Percentiles rank a stretch among this genome's conserved stretches.
Conservation (phyloP, 371 early-diverging fungal genomes). For the Mucor circinelloides region DNA sequence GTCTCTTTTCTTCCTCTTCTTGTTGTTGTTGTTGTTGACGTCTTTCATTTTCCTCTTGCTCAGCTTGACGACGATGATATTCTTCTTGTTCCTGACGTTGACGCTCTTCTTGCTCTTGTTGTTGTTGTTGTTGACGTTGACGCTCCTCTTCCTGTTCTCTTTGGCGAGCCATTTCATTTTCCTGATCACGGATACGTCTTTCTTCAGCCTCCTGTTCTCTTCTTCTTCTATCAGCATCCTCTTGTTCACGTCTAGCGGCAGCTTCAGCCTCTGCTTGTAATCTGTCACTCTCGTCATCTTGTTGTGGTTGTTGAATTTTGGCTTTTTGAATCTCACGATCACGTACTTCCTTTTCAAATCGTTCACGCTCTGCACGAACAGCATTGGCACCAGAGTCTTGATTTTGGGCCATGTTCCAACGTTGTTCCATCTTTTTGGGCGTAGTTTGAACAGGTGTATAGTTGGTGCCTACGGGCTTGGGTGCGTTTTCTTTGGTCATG, state of each 20-base stretch:
- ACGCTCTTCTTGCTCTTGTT: slow-evolving; percentile 31
- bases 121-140: slow-evolving; percentile 21
- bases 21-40: slow-evolving; percentile 14
- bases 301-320: slow-evolving; percentile 22
- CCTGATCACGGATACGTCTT: slow-evolving; percentile 20
- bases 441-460: slow-evolving; percentile 48
- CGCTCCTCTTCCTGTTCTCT: slow-evolving; percentile 13
- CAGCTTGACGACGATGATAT: slow-evolving; percentile 26
- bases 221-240: slow-evolving; percentile 28
- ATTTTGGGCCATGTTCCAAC: slow-evolving; percentile 36
- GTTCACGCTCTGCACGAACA: slow-evolving; percentile 54
- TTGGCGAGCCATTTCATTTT: not conserved
- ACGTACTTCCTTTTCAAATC: slow-evolving; percentile 52
- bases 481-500: slow-evolving; percentile 59
- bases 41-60: slow-evolving; percentile 18
- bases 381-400: slow-evolving; percentile 36
- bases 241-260: slow-evolving; percentile 22
- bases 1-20: slow-evolving; percentile 14
- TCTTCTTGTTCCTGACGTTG: slow-evolving; percentile 16
- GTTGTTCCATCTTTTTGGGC: slow-evolving; percentile 45
- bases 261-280: slow-evolving; percentile 10
- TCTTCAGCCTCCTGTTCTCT: slow-evolving; percentile 19
- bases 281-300: slow-evolving; percentile 17
- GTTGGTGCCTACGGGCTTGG: slow-evolving; percentile 50
- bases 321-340: slow-evolving; percentile 52